Base-by-base conservation (phyloP, 768 basidiomycete genomes). In the Flagelloscypha sp. region DNA sequence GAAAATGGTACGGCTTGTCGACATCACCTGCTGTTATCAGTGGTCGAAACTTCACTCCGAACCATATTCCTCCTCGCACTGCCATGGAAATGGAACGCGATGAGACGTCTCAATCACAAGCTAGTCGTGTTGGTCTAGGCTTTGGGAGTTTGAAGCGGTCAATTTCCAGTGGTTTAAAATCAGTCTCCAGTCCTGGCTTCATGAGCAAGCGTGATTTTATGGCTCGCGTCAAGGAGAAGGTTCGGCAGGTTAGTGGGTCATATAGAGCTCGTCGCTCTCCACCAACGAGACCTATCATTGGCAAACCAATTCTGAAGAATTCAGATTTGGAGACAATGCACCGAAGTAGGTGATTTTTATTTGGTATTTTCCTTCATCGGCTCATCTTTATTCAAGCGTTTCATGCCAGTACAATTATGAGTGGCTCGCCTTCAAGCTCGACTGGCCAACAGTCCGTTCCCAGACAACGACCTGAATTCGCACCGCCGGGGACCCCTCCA, bases 151-250 rank as follows among this genome's bases (percentile, higher is more conserved):
- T n/a, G n/a, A n/a, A n/a, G n/a, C n/a, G n/a, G n/a, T n/a, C n/a
- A n/a, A n/a, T n/a, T n/a, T n/a, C n/a, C n/a, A n/a, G n/a, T n/a
- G n/a, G n/a, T n/a, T n/a, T n/a, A n/a, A n/a, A n/a, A n/a, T n/a
- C n/a, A n/a, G n/a, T n/a, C n/a, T n/a, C n/a, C n/a, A n/a, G 66
- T 38, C 68, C 78, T 6, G 71, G 67, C 7, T 63, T 79, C 24
- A 76, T 84, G 69, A 78, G 68, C 51, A 86, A 84, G 53, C 65
- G 61, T 12, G 79, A 83, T 49, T 84, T 85, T 48, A 45, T 84
- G 35, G 65, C 67, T n/a, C 70, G 62, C 51, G 66, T 85, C 27
- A 70, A 62, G 42, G 65, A 74, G 31, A 79, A 79, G 2, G 75
- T 80, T 22, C 66, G 83, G 37, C 68, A 74, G 28, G 80, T 83